phyloP scores from a whole-genome alignment of 805 yeast genomes.

The Blastobotrys terrestris region DNA sequence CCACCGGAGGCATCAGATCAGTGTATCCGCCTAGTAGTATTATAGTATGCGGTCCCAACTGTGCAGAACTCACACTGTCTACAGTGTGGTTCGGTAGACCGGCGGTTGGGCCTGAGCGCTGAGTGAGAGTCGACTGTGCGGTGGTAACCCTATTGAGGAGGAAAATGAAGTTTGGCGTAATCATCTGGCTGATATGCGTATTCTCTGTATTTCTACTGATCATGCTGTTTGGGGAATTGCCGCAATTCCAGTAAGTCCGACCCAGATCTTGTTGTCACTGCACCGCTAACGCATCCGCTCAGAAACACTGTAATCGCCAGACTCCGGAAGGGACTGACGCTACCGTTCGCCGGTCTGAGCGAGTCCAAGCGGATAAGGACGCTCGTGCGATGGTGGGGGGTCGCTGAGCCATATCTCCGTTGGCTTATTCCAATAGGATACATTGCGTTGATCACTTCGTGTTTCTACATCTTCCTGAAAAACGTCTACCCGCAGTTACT shows the following conservation, averaged over 20 bases:
- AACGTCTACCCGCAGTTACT: constrained; percentile 11
- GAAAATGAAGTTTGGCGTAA: not conserved
- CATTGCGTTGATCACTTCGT: constrained; percentile 12
- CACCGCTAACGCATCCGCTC: not conserved
- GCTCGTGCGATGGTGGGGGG: constrained; percentile 14
- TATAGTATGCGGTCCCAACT: too few species aligned
- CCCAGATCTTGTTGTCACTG: not conserved
- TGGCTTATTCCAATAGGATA: constrained; percentile 23
- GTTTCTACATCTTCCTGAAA: constrained; percentile 14
- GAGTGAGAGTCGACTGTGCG: too few species aligned
- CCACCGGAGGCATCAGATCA: too few species aligned
- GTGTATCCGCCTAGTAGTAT: too few species aligned
- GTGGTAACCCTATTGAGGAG: too few species aligned
- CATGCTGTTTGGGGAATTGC: constrained; percentile 31
- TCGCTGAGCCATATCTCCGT: constrained; percentile 8
- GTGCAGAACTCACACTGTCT: too few species aligned
- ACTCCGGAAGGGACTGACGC: constrained; percentile 17
- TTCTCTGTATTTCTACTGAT: constrained; percentile 27
- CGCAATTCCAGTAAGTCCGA: constrained; percentile 25
- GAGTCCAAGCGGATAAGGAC: constrained; percentile 11
- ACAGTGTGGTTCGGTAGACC: too few species aligned
- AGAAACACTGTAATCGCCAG: constrained; percentile 22
- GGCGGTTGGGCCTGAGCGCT: too few species aligned
- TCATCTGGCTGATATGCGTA: constrained; percentile 4
- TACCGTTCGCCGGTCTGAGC: constrained; percentile 15